Evolutionary conservation across 2,329 filamentous ascomycete species (phyloP), one percentile per base, ranked within the genome.

Genomic region (Talaromyces sp.): DNA sequence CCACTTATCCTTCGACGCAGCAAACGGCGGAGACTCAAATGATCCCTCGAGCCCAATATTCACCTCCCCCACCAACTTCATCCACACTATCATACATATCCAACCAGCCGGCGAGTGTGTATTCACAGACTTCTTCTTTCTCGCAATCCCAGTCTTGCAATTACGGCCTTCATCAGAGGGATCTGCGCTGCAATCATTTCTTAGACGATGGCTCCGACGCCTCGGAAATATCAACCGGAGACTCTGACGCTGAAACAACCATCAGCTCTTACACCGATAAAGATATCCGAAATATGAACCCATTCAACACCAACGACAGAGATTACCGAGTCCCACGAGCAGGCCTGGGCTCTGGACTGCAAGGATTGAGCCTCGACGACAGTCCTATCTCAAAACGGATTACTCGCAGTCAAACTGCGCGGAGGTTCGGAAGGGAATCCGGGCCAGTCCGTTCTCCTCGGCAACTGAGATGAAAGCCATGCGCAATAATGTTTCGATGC

Each of bases 171-270:
- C 38, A 58, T 19, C 40, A 60, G 10, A 38, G 31, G 54, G 58
- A 65, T 19, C 56, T 63, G 10, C 65, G 66, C 38, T 65, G 68
- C 59, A 67, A 70, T 29, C 69, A 72, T 43, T 17, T 62, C 8
- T 19, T 22, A 7, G 64, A 65, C n/a, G 64, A 72, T 19, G 76
- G 77, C 1, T 73, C 75, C 3, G 71, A 75, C 29, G 63, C 61
- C 1, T 76, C 74, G 3, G 75, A 78, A 47, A 61, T 58, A 15
- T 72, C 72, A 31, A 75, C 75, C 34, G 70, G 68, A 49, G 76
- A 78, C 59, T 78, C 77, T 3, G 77, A 78, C 56, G 72, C 69
- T 27, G 77, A 78, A 65, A 78, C 68, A 17, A 65, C 58, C 43
- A 43, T 61, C 36, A 68, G 75, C n/a, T 15, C 69, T 5, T 70